Conservation (phyloP, 352 stramenopile genomes). For the Phytophthora agathidicida region DNA sequence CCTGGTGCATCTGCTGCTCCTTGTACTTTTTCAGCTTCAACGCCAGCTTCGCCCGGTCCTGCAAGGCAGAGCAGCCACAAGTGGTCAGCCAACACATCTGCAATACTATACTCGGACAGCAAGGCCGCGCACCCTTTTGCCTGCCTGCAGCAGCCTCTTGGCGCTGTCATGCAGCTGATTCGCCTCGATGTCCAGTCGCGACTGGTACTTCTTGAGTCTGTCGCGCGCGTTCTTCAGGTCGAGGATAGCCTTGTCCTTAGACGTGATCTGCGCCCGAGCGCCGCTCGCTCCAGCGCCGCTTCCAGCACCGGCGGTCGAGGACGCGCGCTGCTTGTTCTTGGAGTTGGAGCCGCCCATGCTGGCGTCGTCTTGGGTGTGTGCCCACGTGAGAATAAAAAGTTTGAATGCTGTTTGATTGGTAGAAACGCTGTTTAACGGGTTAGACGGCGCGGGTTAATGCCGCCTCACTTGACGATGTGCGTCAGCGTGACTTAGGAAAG, state of each 20-base stretch:
- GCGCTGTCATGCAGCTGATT: constrained; percentile 82
- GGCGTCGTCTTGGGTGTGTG: not conserved
- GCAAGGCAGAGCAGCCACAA: not conserved
- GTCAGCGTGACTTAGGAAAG: not conserved
- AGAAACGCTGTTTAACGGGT: constrained; percentile 10
- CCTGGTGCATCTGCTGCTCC: constrained; percentile 87
- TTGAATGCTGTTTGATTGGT: constrained; percentile 19
- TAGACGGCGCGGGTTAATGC: no score
- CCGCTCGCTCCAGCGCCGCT: constrained; percentile 11
- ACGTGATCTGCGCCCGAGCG: constrained; percentile 73
- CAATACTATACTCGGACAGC: not conserved
- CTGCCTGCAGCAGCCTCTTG: constrained; percentile 72
- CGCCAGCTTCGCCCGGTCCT: constrained; percentile 87
- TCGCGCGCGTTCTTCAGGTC: constrained; percentile 92
- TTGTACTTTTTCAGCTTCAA: constrained; percentile 92
- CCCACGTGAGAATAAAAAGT: not conserved
- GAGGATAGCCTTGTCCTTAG: constrained; percentile 88
- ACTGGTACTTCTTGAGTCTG: constrained; percentile 84
- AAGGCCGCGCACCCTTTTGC: constrained; percentile 53
- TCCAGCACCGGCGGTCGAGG: constrained; percentile 1
- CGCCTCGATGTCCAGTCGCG: constrained; percentile 79
- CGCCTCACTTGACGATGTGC: constrained; percentile 18
- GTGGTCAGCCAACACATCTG: not conserved
- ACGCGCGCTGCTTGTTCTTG: constrained; percentile 51
- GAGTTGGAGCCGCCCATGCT: constrained; percentile 62